Evolutionary conservation across 2,329 filamentous ascomycete species (phyloP).

Genomic region (Niveomyces coronatus): DNA sequence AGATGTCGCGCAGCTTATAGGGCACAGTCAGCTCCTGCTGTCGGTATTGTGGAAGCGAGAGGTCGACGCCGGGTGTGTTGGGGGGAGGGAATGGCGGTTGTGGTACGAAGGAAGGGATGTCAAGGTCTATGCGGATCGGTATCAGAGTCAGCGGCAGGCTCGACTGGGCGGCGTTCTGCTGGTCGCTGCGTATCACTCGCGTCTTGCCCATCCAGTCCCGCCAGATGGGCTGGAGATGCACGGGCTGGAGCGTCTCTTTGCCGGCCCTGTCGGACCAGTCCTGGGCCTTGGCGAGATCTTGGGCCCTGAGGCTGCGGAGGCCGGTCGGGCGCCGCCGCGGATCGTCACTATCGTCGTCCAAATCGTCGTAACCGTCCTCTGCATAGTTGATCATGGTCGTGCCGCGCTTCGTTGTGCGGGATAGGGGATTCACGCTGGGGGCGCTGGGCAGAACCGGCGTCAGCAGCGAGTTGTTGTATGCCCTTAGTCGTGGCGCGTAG

Average conservation of each 20-base stretch:
- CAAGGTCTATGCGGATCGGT: constrained; percentile 91
- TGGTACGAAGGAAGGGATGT: constrained; percentile 70
- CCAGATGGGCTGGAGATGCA: constrained; percentile 84
- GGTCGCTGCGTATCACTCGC: constrained; percentile 41
- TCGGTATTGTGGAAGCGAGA: constrained; percentile 67
- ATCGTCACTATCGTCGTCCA: constrained; percentile 63
- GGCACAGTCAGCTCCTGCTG: constrained; percentile 69
- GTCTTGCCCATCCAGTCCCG: constrained; percentile 89
- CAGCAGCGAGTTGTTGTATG: constrained; percentile 85
- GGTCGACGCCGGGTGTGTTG: constrained; percentile 54
- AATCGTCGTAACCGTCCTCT: constrained; percentile 85
- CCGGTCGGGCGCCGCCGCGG: constrained; percentile 71
- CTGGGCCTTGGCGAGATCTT: constrained; percentile 53
- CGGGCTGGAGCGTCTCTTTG: constrained; percentile 68
- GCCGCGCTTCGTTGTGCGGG: constrained; percentile 91
- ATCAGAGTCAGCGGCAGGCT: constrained; percentile 82
- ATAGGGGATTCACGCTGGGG: constrained; percentile 51
- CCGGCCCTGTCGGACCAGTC: constrained; percentile 67
- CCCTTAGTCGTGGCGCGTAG: constrained; percentile 82
- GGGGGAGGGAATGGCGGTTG: constrained; percentile 54
- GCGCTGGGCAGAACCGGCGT: constrained; percentile 69
- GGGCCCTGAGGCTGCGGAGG: constrained; percentile 69
- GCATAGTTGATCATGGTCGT: constrained; percentile 97
- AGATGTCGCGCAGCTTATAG: constrained; percentile 87
- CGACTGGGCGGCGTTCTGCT: constrained; percentile 54